Evolutionary conservation across 1,284 basidiomycete species (phyloP).

Genomic region (Cryptococcus neoformans): DNA sequence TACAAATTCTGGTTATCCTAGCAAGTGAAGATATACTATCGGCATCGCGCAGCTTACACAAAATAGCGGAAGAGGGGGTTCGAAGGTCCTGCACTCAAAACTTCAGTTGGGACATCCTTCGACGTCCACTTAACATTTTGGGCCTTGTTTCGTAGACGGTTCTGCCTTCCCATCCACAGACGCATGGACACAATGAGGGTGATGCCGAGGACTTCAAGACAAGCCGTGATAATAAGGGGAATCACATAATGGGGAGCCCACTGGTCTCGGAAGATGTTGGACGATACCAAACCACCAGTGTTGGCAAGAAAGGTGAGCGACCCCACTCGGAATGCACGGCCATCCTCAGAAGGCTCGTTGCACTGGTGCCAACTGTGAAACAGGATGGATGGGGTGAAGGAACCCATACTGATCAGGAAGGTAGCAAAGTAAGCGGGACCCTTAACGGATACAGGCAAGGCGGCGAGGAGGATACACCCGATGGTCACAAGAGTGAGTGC

Average conservation of each 20-base stretch:
- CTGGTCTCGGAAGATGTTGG: conserved; percentile 19
- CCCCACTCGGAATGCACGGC: background rate
- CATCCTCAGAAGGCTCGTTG: background rate
- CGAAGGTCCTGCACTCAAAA: conserved; percentile 50
- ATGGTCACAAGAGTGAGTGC: conserved; percentile 37
- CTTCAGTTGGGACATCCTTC: conserved; percentile 53
- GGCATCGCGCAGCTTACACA: conserved; percentile 19
- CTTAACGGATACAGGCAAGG: conserved; percentile 15
- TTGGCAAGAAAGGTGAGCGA: conserved; percentile 17
- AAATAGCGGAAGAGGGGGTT: conserved; percentile 55
- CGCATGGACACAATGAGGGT: conserved; percentile 6
- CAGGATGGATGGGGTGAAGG: conserved; percentile 10
- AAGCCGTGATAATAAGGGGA: conserved; percentile 16
- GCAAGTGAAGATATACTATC: too few species aligned
- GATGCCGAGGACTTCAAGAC: conserved; percentile 11
- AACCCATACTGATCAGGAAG: conserved; percentile 16
- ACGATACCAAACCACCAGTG: conserved; percentile 16
- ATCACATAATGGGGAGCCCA: conserved; percentile 15
- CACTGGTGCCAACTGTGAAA: conserved; percentile 7
- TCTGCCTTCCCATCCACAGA: conserved; percentile 11
- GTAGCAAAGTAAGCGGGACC: conserved; percentile 17
- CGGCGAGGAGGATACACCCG: conserved; percentile 16
- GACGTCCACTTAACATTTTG: conserved; percentile 53
- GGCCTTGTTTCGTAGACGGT: conserved; percentile 48
- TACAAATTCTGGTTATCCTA: too few species aligned